phyloP scores from a whole-genome alignment of 768 basidiomycete genomes.

The Leucocoprinus leucothites region DNA sequence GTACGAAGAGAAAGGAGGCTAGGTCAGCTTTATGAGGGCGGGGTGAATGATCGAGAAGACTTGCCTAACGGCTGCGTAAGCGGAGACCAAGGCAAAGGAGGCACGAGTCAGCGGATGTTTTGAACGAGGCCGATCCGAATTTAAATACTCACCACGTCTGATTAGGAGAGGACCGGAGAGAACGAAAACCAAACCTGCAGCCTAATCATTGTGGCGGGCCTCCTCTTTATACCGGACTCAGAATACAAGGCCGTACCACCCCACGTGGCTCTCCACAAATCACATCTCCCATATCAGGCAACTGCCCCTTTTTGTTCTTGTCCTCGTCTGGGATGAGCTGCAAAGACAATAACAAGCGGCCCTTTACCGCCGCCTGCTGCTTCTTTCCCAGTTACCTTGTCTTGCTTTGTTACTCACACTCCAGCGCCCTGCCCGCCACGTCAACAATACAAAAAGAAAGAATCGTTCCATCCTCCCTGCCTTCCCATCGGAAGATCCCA shows the following conservation, averaged over 20 bases:
- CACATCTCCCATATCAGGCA: neutral
- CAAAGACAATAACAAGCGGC: slow-evolving; percentile 20
- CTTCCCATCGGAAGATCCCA: neutral
- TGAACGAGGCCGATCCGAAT: slow-evolving; percentile 6
- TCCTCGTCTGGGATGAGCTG: neutral
- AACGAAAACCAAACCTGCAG: slow-evolving; percentile 25
- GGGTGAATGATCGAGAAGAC: slow-evolving; percentile 11
- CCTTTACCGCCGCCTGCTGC: slow-evolving; percentile 14
- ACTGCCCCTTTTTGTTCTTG: slow-evolving; percentile 17
- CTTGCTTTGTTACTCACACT: slow-evolving; percentile 5
- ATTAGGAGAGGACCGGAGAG: slow-evolving; percentile 17
- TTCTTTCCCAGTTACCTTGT: slow-evolving; percentile 12
- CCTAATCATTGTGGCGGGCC: neutral
- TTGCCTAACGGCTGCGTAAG: slow-evolving; percentile 13
- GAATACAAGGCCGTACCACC: neutral
- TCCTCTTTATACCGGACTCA: slow-evolving; percentile 9
- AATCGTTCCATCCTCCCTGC: slow-evolving; percentile 11
- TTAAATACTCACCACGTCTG: slow-evolving; percentile 19
- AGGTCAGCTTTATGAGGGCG: slow-evolving; percentile 11
- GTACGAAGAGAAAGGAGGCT: slow-evolving; percentile 13
- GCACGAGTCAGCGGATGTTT: slow-evolving; percentile 12
- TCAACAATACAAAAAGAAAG: slow-evolving; percentile 14
- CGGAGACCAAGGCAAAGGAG: slow-evolving; percentile 14
- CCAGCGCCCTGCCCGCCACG: slow-evolving; percentile 1
- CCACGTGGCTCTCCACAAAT: slow-evolving; percentile 9